Base-by-base conservation (phyloP, 139 green algal genomes). In the Micromonas commoda region DNA sequence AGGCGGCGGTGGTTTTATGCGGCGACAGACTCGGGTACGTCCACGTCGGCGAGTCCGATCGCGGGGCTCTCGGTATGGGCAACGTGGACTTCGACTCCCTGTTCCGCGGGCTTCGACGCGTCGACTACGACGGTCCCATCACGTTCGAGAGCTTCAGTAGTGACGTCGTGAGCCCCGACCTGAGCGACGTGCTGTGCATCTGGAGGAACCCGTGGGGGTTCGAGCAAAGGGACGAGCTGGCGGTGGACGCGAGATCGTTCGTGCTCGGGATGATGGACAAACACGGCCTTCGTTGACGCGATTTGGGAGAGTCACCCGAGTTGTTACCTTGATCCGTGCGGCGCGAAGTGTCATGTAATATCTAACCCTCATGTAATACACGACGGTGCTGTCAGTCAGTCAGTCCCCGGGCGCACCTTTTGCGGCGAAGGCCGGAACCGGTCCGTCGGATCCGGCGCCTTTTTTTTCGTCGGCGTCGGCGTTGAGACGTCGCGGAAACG, bases 201-300 rank as follows among this genome's bases (percentile, higher is more conserved):
- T 84, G 80, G 80, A 69, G 80, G 21, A 53, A 84, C 70, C 69
- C 75, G 74, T 83, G 79, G 79, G 79, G n/a, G n/a, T n/a, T n/a
- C n/a, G n/a, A 83, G 19, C 61, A 83, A 51, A 76, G 53, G 0
- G 79, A 80, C 21, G 72, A 80, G 28, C 63, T 83, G 6, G 79
- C 79, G 16, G 24, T 6, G 72, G 52, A 76, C 19, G 79, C 79
- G 24, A 80, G 78, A 16, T 31, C 33, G 9, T 83, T 75, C 78
- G 60, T 57, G 9, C 9, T 23, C 9, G 9, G 45, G 9, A 16
- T 16, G 45, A 57, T 57, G 9, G 45, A 57, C 9, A 9, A 57
- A 57, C 45, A 57, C 45, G 45, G 9, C 9, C 45, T 9, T 57
- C 45, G 16, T 57, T 16, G 45, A 23, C 45, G 45, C 9, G 45